phyloP scores from a whole-genome alignment of 805 yeast genomes.

The Yamadazyma insecticola region DNA sequence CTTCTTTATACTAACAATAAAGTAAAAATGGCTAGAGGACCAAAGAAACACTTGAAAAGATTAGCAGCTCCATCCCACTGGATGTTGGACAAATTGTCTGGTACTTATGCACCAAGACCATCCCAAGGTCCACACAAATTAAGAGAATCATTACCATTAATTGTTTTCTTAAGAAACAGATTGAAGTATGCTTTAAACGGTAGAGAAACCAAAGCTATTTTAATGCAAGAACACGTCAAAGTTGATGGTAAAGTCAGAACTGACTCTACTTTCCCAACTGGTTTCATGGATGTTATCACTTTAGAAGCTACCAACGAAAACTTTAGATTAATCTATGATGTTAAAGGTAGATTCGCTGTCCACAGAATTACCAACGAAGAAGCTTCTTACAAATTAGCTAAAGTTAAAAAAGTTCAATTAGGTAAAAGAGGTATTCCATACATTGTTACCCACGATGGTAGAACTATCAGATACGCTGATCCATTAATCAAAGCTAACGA shows the following conservation, averaged over 20 bases:
- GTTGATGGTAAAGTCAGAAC: conserved; percentile 99
- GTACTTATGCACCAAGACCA: conserved; percentile 99
- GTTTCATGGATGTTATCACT: conserved; percentile 98
- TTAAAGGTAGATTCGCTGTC: conserved; percentile 98
- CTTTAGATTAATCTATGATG: conserved; percentile 98
- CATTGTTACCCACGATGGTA: conserved; percentile 99
- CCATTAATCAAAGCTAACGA: conserved; percentile 96
- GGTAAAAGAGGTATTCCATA: conserved; percentile 99
- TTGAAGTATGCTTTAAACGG: conserved; percentile 98
- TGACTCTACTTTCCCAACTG: conserved; percentile 98
- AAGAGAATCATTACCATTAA: conserved; percentile 96
- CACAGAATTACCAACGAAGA: conserved; percentile 99
- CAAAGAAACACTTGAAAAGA: conserved; percentile 98
- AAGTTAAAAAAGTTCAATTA: conserved; percentile 96
- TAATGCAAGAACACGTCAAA: conserved; percentile 97
- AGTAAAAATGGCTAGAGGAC: conserved; percentile 9
- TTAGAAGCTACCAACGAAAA: conserved; percentile 98
- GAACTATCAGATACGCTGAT: conserved; percentile 99
- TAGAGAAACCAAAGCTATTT: conserved; percentile 96
- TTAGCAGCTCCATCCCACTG: conserved; percentile 99
- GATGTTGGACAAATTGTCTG: conserved; percentile 99
- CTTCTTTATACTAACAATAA: background rate
- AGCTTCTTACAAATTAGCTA: conserved; percentile 96
- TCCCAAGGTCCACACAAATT: conserved; percentile 99
- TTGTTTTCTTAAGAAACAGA: conserved; percentile 97